Base-by-base conservation (phyloP, 2,329 filamentous ascomycete genomes). In the Chrysoporthe deuterocubensis region DNA sequence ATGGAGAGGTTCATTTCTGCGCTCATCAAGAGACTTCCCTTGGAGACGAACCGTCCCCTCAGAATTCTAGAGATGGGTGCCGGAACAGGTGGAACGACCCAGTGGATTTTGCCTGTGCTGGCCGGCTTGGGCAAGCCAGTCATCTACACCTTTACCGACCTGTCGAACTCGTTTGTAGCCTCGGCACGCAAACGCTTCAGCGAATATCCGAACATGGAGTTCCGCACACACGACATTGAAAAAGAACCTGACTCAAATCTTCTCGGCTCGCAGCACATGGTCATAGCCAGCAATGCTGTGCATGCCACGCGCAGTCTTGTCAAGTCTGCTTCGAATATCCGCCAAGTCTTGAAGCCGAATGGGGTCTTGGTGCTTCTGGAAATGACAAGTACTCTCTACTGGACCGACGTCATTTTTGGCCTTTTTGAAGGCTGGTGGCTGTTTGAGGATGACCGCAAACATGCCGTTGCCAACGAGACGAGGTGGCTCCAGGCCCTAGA, bases 61-160 rank as follows among this genome's bases (percentile, higher is more conserved):
- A 40, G 65, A 2, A 67, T 67, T 13, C 26, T 54, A 3, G 64
- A 65, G 57, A 26, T 65, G 18, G 64, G 64, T 7, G 64, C 64
- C 4, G 64, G 64, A 13, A 63, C 61, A 14, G 61, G 61, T 11
- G 62, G 62, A 4, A 65, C 56, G 2, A 60, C 48, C 6, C 64
- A 46, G 18, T 13, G 18, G 11, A 48, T 69, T 0, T 68, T 77
- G 13, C 74, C 74, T 0, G 32, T 74, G 1, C 72, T 82, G 2
- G 73, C 72, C 1, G 32, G 56, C 0, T 69, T 74, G 1, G 74
- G 74, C 6, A 64, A 76, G 0, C 72, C 75, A 0, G 73, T 79
- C 34, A 72, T 75, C 54, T 82, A 82, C 68, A 79, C 76, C 0
- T 79, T 82, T 63, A 81, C 81, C 1, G 81, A 83, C 52, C 67